Conservation (phyloP, 495 filamentous ascomycete genomes). For the Penicillium dipodomyicola region DNA sequence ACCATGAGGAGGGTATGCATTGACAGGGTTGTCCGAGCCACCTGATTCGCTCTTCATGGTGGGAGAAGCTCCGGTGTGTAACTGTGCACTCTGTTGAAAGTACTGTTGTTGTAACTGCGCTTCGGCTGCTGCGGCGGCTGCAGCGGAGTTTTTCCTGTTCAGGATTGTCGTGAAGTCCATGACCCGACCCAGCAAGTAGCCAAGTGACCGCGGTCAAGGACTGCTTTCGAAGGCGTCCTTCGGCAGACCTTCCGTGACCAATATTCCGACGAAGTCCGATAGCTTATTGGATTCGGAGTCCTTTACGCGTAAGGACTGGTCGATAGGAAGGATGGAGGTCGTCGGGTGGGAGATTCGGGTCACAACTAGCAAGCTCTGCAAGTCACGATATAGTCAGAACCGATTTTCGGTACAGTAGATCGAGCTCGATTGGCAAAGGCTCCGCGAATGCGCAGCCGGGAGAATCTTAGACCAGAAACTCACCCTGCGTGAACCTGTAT, state of each 20-base stretch:
- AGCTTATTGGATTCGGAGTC: neutral
- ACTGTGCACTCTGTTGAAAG: slow-evolving; percentile 45
- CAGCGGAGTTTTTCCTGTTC: slow-evolving; percentile 59
- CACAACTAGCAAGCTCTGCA: neutral
- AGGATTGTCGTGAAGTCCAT: slow-evolving; percentile 74
- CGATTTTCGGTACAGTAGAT: neutral
- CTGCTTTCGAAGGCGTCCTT: slow-evolving; percentile 26
- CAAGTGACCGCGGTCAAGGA: slow-evolving; percentile 38
- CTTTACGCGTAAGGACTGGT: neutral
- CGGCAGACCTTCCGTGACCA: slow-evolving; percentile 14
- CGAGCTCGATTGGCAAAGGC: neutral
- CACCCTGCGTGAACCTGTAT: slow-evolving; percentile 7
- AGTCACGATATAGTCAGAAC: slow-evolving; percentile 1
- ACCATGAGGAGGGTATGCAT: slow-evolving; percentile 55
- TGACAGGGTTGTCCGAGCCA: slow-evolving; percentile 61
- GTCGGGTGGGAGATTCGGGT: neutral
- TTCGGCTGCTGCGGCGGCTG: slow-evolving; percentile 48
- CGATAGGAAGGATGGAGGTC: neutral
- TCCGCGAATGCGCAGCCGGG: neutral
- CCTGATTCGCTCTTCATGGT: slow-evolving; percentile 65
- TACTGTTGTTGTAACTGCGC: slow-evolving; percentile 54
- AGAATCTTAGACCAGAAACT: slow-evolving; percentile 3
- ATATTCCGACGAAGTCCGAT: neutral
- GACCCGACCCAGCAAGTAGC: slow-evolving; percentile 42
- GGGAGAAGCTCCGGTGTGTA: slow-evolving; percentile 44